These are phyloP conservation scores for Penicillium verrucosum DNA, from an alignment of 2,329 filamentous ascomycete genomes.

Conservation along the genomic window DNA sequence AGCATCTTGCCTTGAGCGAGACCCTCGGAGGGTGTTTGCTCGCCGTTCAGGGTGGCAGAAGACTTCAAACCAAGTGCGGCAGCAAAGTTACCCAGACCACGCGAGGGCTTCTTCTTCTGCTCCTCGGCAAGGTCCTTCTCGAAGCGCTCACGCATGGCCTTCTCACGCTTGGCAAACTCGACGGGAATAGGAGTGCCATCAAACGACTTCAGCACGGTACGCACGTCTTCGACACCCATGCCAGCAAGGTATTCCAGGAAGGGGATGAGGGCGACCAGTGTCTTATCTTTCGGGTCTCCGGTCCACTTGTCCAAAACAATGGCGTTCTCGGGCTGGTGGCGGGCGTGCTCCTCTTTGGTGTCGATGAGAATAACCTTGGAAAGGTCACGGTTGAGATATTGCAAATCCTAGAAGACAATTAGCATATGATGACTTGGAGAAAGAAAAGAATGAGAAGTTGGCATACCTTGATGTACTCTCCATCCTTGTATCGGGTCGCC, in stretches of 20 bases:
- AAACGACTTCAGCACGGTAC: slow-evolving; percentile 81
- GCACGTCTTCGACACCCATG: slow-evolving; percentile 85
- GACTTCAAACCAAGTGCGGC: slow-evolving; percentile 75
- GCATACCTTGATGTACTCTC: slow-evolving; percentile 90
- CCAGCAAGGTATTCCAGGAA: slow-evolving; percentile 97
- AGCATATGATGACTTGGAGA: neutral
- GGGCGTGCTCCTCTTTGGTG: slow-evolving; percentile 75
- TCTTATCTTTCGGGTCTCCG: slow-evolving; percentile 76
- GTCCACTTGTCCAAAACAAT: slow-evolving; percentile 89
- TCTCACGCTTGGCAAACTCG: slow-evolving; percentile 87
- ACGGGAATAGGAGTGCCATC: slow-evolving; percentile 83
- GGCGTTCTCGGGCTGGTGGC: slow-evolving; percentile 92
- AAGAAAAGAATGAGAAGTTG: slow-evolving; percentile 22
- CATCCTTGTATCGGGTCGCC: slow-evolving; percentile 94
- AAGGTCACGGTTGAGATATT: slow-evolving; percentile 91
- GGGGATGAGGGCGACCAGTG: slow-evolving; percentile 83
- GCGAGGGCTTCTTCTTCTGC: slow-evolving; percentile 58
- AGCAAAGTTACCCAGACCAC: slow-evolving; percentile 65
- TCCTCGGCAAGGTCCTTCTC: slow-evolving; percentile 71
- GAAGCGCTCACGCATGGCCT: slow-evolving; percentile 79
- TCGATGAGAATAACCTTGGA: slow-evolving; percentile 95
- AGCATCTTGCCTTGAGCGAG: slow-evolving; percentile 94
- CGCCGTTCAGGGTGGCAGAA: slow-evolving; percentile 60
- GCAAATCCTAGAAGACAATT: slow-evolving; percentile 67
- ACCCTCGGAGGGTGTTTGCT: slow-evolving; percentile 69